phyloP scores from a whole-genome alignment of 2,329 filamentous ascomycete species.

The Alternaria sp. region DNA sequence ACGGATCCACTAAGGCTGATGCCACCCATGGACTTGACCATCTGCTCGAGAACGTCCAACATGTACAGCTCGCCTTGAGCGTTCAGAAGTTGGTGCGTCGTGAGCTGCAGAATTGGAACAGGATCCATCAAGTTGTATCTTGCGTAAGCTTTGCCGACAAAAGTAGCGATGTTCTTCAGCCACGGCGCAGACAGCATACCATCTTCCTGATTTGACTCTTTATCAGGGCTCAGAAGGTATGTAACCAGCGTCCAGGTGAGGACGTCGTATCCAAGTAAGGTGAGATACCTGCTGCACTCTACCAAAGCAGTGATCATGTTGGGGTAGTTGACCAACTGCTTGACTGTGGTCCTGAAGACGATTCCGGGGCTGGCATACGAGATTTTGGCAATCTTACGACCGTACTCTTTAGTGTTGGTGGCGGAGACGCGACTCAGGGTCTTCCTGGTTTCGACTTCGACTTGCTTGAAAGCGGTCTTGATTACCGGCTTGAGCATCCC shows the following conservation, averaged over 20 bases:
- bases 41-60: slow-evolving; percentile 86
- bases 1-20: slow-evolving; percentile 87
- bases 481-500: slow-evolving; percentile 65
- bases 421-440: slow-evolving; percentile 89
- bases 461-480: slow-evolving; percentile 76
- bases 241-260: slow-evolving; percentile 91
- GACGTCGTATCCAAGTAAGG: slow-evolving; percentile 88
- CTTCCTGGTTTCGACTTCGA: slow-evolving; percentile 79
- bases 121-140: slow-evolving; percentile 85
- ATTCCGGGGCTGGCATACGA: slow-evolving; percentile 88
- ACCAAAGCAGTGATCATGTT: slow-evolving; percentile 96
- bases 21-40: slow-evolving; percentile 91
- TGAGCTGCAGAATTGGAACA: slow-evolving; percentile 85
- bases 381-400: slow-evolving; percentile 87
- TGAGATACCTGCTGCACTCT: slow-evolving; percentile 93
- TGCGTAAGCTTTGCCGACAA: slow-evolving; percentile 88
- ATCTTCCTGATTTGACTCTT: slow-evolving; percentile 66
- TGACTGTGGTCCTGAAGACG: slow-evolving; percentile 86
- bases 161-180: slow-evolving; percentile 88
- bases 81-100: slow-evolving; percentile 79
- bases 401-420: slow-evolving; percentile 85
- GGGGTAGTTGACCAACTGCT: slow-evolving; percentile 90
- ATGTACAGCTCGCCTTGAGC: slow-evolving; percentile 83
- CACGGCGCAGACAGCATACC: slow-evolving; percentile 85
- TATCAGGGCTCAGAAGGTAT: slow-evolving; percentile 64